phyloP scores from a whole-genome alignment of 768 basidiomycete species.

The Hericium rajendrae region DNA sequence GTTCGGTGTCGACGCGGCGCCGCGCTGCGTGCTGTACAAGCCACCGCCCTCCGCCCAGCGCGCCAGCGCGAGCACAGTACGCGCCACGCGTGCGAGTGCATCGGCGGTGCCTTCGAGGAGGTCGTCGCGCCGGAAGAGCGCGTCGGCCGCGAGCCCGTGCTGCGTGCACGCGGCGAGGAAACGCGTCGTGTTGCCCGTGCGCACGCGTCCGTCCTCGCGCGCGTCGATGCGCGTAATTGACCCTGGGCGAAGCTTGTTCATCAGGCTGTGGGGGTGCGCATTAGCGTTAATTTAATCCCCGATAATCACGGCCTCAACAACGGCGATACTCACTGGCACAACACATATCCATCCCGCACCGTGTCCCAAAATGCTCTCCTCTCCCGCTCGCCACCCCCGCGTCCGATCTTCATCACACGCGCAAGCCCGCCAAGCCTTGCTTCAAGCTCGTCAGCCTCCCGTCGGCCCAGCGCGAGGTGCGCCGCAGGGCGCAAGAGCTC shows the following conservation, averaged over 20 bases:
- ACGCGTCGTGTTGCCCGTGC: constrained; percentile 63
- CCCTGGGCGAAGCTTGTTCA: constrained; percentile 66
- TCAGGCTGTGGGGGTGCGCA: constrained; percentile 39
- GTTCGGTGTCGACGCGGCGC: constrained; percentile 57
- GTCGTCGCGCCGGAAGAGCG: constrained; percentile 61
- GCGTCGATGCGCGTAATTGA: constrained; percentile 53
- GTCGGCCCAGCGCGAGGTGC: constrained; percentile 40
- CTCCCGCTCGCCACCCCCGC: constrained; percentile 67
- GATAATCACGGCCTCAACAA: neutral
- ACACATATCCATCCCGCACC: constrained; percentile 72
- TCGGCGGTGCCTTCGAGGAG: constrained; percentile 52
- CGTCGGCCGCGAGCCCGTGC: constrained; percentile 51
- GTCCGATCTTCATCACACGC: constrained; percentile 56
- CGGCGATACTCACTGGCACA: constrained; percentile 70
- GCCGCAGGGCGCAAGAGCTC: constrained; percentile 55
- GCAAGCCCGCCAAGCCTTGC: constrained; percentile 47
- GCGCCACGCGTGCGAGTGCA: constrained; percentile 61
- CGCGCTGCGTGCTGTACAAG: constrained; percentile 20
- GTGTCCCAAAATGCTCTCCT: constrained; percentile 64
- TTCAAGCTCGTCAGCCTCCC: constrained; percentile 74
- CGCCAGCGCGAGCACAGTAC: constrained; percentile 61
- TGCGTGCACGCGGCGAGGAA: constrained; percentile 70
- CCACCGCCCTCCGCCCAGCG: constrained; percentile 41
- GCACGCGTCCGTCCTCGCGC: constrained; percentile 55
- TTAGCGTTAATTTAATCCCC: constrained; percentile 5